A percentile compares a stretch with the other conserved stretches of the same genome.
These are phyloP conservation scores for Septoria petroselini DNA, from an alignment of 2,329 filamentous ascomycete species.

Conservation along the genomic window DNA sequence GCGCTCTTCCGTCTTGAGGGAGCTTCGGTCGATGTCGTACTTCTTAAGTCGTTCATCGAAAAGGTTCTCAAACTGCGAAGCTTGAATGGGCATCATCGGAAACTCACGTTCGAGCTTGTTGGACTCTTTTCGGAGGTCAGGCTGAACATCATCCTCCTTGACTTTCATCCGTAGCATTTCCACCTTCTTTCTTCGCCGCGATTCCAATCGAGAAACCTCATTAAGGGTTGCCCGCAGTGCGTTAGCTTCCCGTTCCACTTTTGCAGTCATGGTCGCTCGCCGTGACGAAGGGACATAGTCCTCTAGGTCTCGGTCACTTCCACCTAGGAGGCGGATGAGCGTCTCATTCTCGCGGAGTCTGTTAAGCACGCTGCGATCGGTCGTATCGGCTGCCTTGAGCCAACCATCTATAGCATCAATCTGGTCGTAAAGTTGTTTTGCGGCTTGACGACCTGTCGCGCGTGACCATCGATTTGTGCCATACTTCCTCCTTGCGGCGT, in stretches of 20 bases:
- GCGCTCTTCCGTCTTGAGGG: slow-evolving; percentile 66
- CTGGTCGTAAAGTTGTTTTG: slow-evolving; percentile 69
- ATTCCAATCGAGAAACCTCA: slow-evolving; percentile 80
- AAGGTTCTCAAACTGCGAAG: slow-evolving; percentile 86
- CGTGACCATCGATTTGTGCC: slow-evolving; percentile 85
- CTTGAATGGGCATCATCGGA: slow-evolving; percentile 77
- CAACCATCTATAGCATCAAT: slow-evolving; percentile 81
- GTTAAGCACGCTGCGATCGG: slow-evolving; percentile 67
- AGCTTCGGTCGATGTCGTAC: slow-evolving; percentile 75
- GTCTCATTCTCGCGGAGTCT: slow-evolving; percentile 76
- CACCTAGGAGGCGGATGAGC: slow-evolving; percentile 71
- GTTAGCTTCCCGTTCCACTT: slow-evolving; percentile 74
- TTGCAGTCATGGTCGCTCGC: slow-evolving; percentile 72
- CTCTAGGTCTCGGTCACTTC: slow-evolving; percentile 75
- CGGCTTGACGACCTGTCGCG: slow-evolving; percentile 65
- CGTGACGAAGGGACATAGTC: slow-evolving; percentile 86
- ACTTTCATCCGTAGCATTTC: slow-evolving; percentile 76
- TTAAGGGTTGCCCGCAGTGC: slow-evolving; percentile 77
- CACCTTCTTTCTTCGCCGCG: slow-evolving; percentile 71
- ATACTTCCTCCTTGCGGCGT: slow-evolving; percentile 69
- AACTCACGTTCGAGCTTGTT: slow-evolving; percentile 81
- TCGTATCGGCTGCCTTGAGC: slow-evolving; percentile 67
- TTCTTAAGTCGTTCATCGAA: slow-evolving; percentile 78
- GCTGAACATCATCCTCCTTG: slow-evolving; percentile 80
- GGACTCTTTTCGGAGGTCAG: slow-evolving; percentile 77